phyloP scores from a whole-genome alignment of 345 rosid species.

The Arabis alpina region DNA sequence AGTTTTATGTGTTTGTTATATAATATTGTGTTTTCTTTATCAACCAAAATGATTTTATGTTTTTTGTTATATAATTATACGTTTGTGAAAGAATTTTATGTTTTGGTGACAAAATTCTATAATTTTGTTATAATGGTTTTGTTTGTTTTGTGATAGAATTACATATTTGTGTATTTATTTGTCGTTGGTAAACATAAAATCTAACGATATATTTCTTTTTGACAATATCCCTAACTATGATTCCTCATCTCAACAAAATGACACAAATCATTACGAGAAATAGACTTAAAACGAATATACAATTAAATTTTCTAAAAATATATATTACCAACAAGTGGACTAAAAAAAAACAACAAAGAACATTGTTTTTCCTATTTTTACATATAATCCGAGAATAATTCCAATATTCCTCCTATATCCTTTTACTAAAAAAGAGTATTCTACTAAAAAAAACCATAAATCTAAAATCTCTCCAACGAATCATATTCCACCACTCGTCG shows the following conservation, averaged over 20 bases:
- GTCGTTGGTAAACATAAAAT: no score
- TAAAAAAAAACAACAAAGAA: constrained; percentile 23
- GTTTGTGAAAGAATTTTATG: no score
- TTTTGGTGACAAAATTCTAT: no score
- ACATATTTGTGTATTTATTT: no score
- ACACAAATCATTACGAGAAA: constrained; percentile 1
- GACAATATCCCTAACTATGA: not conserved
- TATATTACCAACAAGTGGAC: constrained; percentile 20
- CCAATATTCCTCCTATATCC: constrained; percentile 27
- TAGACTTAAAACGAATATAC: constrained; percentile 29
- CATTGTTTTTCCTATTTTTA: constrained; percentile 31
- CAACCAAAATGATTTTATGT: no score
- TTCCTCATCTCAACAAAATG: not conserved
- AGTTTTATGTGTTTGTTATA: no score
- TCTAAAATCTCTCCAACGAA: constrained; percentile 13
- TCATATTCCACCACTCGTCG: constrained; percentile 55
- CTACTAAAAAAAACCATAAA: not conserved
- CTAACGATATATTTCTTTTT: not conserved
- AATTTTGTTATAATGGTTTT: no score
- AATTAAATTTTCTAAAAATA: constrained; percentile 19
- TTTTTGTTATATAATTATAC: no score
- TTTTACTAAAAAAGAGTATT: constrained; percentile 38
- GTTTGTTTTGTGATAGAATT: no score
- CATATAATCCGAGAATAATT: constrained; percentile 36
- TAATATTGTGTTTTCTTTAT: no score